Percentiles rank a stretch among this genome's conserved stretches.
phyloP scores from a whole-genome alignment of 2,329 filamentous ascomycete species.

The Calonectria honghensis region DNA sequence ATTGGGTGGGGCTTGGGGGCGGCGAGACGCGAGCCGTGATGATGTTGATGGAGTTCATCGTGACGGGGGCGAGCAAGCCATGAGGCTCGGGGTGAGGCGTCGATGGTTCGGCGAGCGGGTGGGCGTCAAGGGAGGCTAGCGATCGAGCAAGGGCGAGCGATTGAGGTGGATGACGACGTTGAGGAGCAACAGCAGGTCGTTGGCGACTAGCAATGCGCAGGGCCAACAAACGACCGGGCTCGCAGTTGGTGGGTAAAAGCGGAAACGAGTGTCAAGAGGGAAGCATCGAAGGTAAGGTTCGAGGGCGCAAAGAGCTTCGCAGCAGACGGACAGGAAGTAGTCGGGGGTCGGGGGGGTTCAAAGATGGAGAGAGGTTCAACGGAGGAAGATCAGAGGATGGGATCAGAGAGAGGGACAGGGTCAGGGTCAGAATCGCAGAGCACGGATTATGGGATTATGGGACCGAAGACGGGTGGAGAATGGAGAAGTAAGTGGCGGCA shows the following conservation, averaged over 20 bases:
- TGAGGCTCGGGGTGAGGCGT: conserved; percentile 59
- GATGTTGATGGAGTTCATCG: conserved; percentile 98
- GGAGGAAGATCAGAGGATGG: conserved; percentile 29
- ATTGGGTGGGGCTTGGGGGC: conserved; percentile 72
- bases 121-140: conserved; percentile 28
- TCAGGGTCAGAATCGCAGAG: conserved; percentile 29
- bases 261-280: conserved; percentile 54
- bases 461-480: conserved; percentile 35
- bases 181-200: conserved; percentile 39
- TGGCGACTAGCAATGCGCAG: conserved; percentile 45
- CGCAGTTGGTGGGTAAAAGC: conserved; percentile 33
- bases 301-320: conserved; percentile 42
- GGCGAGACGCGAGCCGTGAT: conserved; percentile 88
- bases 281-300: conserved; percentile 47
- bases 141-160: conserved; percentile 37
- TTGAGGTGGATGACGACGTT: conserved; percentile 31
- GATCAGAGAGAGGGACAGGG: conserved; percentile 28
- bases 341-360: conserved; percentile 1
- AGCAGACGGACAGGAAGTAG: conserved; percentile 35
- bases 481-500: conserved; percentile 22
- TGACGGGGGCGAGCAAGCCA: conserved; percentile 74
- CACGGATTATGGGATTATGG: conserved; percentile 40
- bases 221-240: conserved; percentile 28
- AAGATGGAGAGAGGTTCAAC: conserved; percentile 7
- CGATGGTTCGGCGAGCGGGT: conserved; percentile 27